phyloP scores from a whole-genome alignment of 345 rosid species.

The Lumnitzera littorea region DNA sequence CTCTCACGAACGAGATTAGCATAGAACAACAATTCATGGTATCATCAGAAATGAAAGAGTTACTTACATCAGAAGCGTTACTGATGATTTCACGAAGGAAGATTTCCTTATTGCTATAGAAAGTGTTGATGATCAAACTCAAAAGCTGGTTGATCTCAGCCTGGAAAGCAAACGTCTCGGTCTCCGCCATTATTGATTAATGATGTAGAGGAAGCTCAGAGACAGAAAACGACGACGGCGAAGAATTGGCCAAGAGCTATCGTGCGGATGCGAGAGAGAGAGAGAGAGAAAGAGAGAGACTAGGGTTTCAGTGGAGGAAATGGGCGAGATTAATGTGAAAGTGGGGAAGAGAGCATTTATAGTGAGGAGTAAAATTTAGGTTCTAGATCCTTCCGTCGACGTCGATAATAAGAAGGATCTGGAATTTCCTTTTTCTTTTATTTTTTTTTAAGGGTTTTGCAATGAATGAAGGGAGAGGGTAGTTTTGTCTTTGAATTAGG shows the following conservation, averaged over 20 bases:
- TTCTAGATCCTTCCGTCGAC: not conserved
- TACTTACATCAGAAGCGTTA: not conserved
- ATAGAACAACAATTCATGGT: too few relatives aligned
- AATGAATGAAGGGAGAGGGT: too few relatives aligned
- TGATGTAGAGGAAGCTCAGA: not conserved
- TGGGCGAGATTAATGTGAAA: not conserved
- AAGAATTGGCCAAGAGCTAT: not conserved
- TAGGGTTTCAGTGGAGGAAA: too few relatives aligned
- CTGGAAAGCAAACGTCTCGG: slow-evolving; percentile 4
- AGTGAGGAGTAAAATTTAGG: not conserved
- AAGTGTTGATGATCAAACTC: slow-evolving; percentile 1
- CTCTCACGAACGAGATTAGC: too few relatives aligned
- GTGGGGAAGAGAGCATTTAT: not conserved
- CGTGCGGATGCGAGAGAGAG: not conserved
- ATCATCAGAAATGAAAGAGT: not conserved
- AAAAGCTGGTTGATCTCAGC: slow-evolving; percentile 2
- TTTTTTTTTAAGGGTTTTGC: too few relatives aligned
- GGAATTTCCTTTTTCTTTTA: too few relatives aligned
- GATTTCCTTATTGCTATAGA: slow-evolving; percentile 4
- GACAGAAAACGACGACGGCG: not conserved
- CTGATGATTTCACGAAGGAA: slow-evolving; percentile 2
- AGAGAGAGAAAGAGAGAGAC: not conserved
- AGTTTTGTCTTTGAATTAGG: too few relatives aligned
- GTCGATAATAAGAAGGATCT: too few relatives aligned
- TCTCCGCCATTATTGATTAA: not conserved